Conservation (phyloP, 2,329 filamentous ascomycete genomes). For the Lasiodiplodia citricola region DNA sequence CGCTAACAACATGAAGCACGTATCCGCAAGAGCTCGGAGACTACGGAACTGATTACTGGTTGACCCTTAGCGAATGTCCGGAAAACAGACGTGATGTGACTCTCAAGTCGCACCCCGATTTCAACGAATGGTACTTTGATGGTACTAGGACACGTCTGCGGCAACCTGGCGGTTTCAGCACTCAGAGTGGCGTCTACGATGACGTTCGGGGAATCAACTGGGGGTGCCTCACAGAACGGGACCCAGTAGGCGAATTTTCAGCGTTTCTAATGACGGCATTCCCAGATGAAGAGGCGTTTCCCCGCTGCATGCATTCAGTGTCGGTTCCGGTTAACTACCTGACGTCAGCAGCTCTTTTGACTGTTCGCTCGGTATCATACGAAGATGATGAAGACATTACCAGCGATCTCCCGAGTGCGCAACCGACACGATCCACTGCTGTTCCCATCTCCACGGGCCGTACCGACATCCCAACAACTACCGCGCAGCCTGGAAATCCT, state of each 20-base stretch:
- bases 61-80: background rate
- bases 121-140: background rate
- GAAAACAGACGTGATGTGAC: background rate
- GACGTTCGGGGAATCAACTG: constrained; percentile 1
- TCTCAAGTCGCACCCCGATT: background rate
- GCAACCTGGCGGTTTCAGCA: background rate
- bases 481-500: background rate
- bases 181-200: constrained; percentile 2
- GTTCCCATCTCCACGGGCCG: background rate
- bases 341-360: background rate
- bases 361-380: background rate
- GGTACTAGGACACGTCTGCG: background rate
- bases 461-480: background rate
- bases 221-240: background rate
- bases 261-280: background rate
- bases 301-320: background rate
- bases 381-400: background rate
- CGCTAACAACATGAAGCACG: background rate
- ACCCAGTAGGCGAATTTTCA: background rate
- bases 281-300: background rate
- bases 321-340: background rate
- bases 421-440: background rate
- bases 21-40: background rate
- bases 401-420: background rate
- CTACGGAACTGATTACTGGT: background rate